Evolutionary conservation across 306 rosid species (phyloP).

Genomic region (Lagenaria siceraria): DNA sequence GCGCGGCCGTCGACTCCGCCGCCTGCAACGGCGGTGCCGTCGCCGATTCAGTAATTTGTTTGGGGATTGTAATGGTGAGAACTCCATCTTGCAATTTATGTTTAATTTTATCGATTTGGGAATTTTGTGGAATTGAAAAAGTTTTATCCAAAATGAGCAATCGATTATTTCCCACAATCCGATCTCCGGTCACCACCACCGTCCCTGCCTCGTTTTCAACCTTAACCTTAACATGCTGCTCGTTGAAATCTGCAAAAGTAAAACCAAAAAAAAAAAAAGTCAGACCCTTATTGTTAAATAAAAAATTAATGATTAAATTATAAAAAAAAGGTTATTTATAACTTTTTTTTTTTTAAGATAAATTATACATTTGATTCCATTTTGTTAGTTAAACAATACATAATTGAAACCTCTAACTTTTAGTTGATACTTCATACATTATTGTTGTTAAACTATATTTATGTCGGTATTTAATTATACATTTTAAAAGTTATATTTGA

Average conservation of each 20-base stretch:
- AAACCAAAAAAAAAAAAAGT: not conserved
- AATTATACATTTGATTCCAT: no score
- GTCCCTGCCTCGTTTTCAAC: not conserved
- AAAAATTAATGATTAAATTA: no score
- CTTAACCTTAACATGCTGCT: not conserved
- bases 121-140: not conserved
- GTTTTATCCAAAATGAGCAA: not conserved
- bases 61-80: constrained; percentile 6
- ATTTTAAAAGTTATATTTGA: no score
- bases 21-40: not conserved
- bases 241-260: not conserved
- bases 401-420: no score
- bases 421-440: no score
- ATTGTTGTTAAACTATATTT: no score
- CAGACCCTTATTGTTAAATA: no score
- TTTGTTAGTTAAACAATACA: no score
- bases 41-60: not conserved
- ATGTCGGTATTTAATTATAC: no score
- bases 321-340: no score
- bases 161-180: not conserved
- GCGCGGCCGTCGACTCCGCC: not conserved
- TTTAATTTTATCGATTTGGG: not conserved
- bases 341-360: no score
- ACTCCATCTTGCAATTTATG: not conserved
- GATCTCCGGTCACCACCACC: not conserved